phyloP scores from a whole-genome alignment of 495 filamentous ascomycete species.

The Pyrenopolyporus hunteri region DNA sequence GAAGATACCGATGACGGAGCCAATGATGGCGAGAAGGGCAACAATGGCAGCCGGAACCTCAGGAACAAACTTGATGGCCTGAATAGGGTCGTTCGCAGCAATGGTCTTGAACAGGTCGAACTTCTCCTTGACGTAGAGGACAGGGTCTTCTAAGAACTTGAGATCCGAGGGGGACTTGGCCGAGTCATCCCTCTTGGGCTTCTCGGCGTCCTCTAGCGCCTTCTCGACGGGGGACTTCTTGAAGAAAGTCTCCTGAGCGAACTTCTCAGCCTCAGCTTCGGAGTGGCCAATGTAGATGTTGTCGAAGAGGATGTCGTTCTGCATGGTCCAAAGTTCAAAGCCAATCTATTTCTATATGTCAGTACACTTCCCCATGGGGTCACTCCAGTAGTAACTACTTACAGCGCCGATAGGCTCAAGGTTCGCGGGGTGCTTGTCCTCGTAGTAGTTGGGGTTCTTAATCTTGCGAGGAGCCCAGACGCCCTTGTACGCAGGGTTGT shows the following conservation, averaged over 20 bases:
- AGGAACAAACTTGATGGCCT: constrained; percentile 89
- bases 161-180: constrained; percentile 71
- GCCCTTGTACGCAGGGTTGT: constrained; percentile 99
- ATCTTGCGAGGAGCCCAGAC: constrained; percentile 95
- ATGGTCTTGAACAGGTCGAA: constrained; percentile 85
- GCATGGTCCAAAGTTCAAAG: constrained; percentile 99
- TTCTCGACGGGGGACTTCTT: constrained; percentile 87
- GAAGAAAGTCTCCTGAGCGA: constrained; percentile 91
- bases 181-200: constrained; percentile 77
- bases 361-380: not conserved
- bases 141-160: constrained; percentile 91
- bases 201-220: constrained; percentile 78
- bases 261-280: constrained; percentile 85
- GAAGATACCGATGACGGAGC: constrained; percentile 69
- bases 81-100: constrained; percentile 83
- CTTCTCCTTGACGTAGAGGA: constrained; percentile 89
- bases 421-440: constrained; percentile 96
- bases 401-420: constrained; percentile 98
- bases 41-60: constrained; percentile 84
- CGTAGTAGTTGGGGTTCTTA: constrained; percentile 93
- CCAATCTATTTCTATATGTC: constrained; percentile 67
- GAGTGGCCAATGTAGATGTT: constrained; percentile 99
- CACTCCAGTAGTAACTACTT: constrained; percentile 53
- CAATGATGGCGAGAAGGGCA: constrained; percentile 69
- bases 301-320: constrained; percentile 97